Conservation (phyloP, 73 alveolate species). For the Paramecium tetraurelia region DNA sequence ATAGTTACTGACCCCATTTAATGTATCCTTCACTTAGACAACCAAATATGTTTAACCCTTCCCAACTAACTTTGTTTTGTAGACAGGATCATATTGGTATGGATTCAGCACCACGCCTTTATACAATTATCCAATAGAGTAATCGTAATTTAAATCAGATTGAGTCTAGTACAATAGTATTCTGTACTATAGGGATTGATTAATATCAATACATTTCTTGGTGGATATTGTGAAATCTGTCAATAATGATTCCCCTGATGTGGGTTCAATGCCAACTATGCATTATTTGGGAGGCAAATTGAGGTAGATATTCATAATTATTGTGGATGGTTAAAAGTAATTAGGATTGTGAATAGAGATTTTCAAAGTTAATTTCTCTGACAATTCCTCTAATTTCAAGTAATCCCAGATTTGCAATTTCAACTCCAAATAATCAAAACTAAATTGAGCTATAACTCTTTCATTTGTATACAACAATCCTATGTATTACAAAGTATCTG, state of each 20-base stretch:
- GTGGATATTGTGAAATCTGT: background rate
- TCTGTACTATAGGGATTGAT: background rate
- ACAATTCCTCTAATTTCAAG: background rate
- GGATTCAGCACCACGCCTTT: background rate
- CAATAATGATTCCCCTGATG: background rate
- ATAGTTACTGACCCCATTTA: background rate
- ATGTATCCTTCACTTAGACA: background rate
- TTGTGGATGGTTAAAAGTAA: background rate
- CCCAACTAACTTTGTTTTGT: background rate
- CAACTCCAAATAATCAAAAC: background rate
- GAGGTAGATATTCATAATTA: background rate
- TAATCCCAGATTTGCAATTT: background rate
- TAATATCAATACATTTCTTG: background rate
- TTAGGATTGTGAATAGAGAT: background rate
- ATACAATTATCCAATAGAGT: background rate
- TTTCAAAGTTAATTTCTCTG: background rate
- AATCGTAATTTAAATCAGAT: background rate
- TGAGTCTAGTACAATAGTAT: background rate
- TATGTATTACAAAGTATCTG: background rate
- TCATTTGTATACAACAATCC: background rate
- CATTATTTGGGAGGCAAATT: background rate
- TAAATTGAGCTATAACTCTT: background rate
- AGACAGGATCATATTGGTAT: background rate
- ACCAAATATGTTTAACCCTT: background rate
- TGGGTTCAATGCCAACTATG: background rate